Percentiles rank a stretch among this genome's conserved stretches.
Conservation (phyloP, 1,284 basidiomycete species). For the Moesziomyces antarcticus region DNA sequence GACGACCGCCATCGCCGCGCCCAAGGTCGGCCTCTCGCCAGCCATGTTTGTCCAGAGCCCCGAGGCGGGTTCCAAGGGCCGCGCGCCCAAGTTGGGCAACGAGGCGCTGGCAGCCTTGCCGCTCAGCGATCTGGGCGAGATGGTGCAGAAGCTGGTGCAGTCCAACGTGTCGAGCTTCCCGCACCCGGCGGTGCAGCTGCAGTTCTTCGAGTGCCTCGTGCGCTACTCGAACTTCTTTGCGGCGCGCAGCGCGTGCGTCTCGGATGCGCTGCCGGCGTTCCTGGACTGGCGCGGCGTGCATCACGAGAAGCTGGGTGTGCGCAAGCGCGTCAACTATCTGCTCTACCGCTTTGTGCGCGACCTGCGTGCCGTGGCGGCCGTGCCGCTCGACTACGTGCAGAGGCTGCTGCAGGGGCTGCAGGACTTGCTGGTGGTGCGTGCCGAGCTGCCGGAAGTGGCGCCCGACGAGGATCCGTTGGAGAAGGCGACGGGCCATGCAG, state of each 20-base stretch:
- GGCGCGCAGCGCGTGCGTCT: conserved; percentile 82
- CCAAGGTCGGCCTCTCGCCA: conserved; percentile 62
- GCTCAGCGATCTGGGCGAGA: conserved; percentile 88
- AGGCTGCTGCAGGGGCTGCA: conserved; percentile 65
- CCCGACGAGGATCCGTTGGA: conserved; percentile 74
- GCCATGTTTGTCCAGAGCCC: conserved; percentile 62
- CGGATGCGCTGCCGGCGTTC: conserved; percentile 82
- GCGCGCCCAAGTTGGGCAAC: conserved; percentile 52
- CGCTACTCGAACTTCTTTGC: conserved; percentile 94
- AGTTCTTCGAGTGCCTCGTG: conserved; percentile 91
- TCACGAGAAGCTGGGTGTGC: conserved; percentile 77
- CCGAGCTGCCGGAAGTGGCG: conserved; percentile 72
- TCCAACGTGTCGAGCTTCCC: conserved; percentile 86
- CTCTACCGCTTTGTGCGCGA: conserved; percentile 94
- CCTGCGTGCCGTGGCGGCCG: conserved; percentile 75
- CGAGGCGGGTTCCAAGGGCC: conserved; percentile 50
- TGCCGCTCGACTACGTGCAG: conserved; percentile 79
- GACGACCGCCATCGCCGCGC: conserved; percentile 52
- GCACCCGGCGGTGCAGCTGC: conserved; percentile 86
- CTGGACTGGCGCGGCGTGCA: conserved; percentile 91
- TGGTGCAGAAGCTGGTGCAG: conserved; percentile 84
- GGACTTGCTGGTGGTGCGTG: conserved; percentile 71
- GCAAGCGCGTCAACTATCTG: conserved; percentile 87
- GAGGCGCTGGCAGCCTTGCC: conserved; percentile 71
- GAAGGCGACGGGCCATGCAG: conserved; percentile 81